Percentiles rank a stretch among this genome's conserved stretches.
Conservation (phyloP, 208 protist genomes). For the Trypanosomatidae sp. region DNA sequence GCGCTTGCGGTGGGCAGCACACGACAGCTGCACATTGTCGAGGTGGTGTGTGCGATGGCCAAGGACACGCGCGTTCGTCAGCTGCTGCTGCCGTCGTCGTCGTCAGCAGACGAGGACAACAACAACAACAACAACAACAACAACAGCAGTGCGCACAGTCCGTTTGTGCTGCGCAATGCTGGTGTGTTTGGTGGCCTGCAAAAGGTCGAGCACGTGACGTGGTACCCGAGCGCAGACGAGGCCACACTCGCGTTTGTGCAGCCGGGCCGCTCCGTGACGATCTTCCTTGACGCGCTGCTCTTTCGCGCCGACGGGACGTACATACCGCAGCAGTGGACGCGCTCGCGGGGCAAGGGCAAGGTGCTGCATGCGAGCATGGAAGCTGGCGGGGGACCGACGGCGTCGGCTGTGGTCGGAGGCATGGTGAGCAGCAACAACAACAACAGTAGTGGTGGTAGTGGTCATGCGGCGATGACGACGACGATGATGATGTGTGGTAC, state of each 20-base stretch:
- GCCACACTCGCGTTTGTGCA: slow-evolving; percentile 72
- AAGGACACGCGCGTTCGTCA: slow-evolving; percentile 1
- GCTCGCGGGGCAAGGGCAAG: slow-evolving; percentile 21
- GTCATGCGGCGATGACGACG: neutral
- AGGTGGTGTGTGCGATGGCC: slow-evolving; percentile 31
- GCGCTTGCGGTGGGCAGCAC: slow-evolving; percentile 59
- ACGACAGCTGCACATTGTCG: slow-evolving; percentile 49
- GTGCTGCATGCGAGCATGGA: slow-evolving; percentile 17
- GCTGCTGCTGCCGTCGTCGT: neutral
- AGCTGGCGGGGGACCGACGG: slow-evolving; percentile 29
- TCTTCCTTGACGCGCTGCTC: slow-evolving; percentile 58
- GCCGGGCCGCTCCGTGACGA: slow-evolving; percentile 34
- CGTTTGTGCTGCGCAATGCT: slow-evolving; percentile 32
- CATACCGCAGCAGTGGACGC: slow-evolving; percentile 56
- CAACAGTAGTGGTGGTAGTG: slow-evolving; percentile 1
- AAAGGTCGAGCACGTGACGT: slow-evolving; percentile 58
- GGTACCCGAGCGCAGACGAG: slow-evolving; percentile 57
- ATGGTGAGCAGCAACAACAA: slow-evolving; percentile 1
- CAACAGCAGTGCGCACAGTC: neutral
- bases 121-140: slow-evolving; percentile 2
- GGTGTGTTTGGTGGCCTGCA: slow-evolving; percentile 42
- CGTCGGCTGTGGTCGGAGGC: slow-evolving; percentile 18
- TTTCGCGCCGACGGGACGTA: slow-evolving; percentile 42
- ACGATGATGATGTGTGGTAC: neutral
- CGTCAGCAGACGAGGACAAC: neutral